These are phyloP conservation scores for Sphaerulina populicola DNA, from an alignment of 2,329 filamentous ascomycete genomes.

Conservation along the genomic window DNA sequence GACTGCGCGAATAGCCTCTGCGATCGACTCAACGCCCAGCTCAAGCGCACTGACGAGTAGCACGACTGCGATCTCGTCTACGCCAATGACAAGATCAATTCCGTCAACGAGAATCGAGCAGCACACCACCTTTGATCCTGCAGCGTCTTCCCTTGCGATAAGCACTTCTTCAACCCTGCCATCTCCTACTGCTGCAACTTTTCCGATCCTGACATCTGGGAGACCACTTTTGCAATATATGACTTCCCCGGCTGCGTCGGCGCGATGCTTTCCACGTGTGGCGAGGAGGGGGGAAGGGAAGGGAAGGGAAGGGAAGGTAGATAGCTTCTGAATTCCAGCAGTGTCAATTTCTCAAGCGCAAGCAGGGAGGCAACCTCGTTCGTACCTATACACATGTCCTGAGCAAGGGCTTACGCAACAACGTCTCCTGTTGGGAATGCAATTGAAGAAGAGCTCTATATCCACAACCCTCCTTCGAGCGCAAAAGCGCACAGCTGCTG, in stretches of 20 bases:
- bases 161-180: not conserved
- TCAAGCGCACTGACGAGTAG: not conserved
- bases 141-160: not conserved
- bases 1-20: not conserved
- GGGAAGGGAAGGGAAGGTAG: too few relatives aligned
- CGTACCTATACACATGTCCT: too few relatives aligned
- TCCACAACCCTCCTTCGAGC: not conserved
- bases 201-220: too few relatives aligned
- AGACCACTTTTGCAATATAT: too few relatives aligned
- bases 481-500: not conserved
- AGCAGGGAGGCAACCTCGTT: too few relatives aligned
- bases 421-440: not conserved
- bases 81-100: not conserved
- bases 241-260: too few relatives aligned
- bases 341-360: too few relatives aligned
- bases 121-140: not conserved
- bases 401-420: not conserved
- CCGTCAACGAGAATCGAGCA: not conserved
- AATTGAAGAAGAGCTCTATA: not conserved
- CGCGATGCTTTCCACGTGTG: too few relatives aligned
- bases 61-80: not conserved
- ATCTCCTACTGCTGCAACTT: not conserved
- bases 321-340: too few relatives aligned
- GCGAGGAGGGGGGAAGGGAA: too few relatives aligned
- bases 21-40: not conserved